These are phyloP conservation scores for Daldinia concentrica DNA, from an alignment of 495 filamentous ascomycete genomes.

Conservation along the genomic window DNA sequence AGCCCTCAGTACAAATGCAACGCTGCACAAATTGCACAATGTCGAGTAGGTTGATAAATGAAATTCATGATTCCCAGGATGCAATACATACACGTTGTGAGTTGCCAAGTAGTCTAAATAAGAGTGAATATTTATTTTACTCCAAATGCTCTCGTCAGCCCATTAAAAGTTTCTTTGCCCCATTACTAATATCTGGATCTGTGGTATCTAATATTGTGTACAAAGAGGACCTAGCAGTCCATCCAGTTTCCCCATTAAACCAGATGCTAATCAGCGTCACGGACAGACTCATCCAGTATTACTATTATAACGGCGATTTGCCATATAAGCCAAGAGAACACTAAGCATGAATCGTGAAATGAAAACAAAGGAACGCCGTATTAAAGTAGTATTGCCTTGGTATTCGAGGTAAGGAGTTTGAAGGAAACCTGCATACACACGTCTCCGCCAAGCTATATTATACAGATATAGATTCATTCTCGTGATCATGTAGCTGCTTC, in stretches of 20 bases:
- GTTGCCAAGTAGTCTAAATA: neutral
- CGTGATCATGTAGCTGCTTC: neutral
- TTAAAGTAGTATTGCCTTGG: neutral
- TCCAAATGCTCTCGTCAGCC: neutral
- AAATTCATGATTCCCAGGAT: conserved; percentile 27
- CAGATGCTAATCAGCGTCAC: neutral
- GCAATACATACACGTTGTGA: neutral
- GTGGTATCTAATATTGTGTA: neutral
- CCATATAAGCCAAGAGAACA: neutral
- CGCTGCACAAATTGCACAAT: conserved; percentile 23
- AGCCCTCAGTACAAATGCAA: conserved; percentile 14
- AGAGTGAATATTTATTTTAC: neutral
- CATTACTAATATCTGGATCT: neutral
- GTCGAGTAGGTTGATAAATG: conserved; percentile 29
- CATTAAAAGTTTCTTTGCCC: neutral
- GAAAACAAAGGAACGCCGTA: neutral
- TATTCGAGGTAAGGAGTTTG: too few relatives aligned
- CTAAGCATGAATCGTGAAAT: neutral
- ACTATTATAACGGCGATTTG: neutral
- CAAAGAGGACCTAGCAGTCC: neutral
- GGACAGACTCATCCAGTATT: neutral
- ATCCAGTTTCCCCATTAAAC: neutral
- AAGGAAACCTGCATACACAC: too few relatives aligned
- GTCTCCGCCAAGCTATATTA: neutral
- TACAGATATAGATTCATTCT: neutral